A percentile compares a stretch with the other conserved stretches of the same genome.
phyloP scores from a whole-genome alignment of 2,329 filamentous ascomycete species.

The Mycosphaerella sp. region DNA sequence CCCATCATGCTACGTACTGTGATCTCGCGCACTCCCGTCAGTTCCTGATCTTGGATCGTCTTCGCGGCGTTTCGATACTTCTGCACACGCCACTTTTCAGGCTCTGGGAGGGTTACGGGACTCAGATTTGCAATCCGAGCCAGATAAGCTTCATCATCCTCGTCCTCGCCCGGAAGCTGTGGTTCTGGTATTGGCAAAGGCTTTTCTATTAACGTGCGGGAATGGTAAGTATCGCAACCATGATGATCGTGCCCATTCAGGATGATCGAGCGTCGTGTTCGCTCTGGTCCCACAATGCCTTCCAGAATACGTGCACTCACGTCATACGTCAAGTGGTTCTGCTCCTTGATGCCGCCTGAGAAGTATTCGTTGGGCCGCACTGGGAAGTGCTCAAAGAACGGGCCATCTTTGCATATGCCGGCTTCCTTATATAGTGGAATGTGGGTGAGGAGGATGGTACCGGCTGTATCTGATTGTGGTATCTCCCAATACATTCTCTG shows the following conservation, averaged over 20 bases:
- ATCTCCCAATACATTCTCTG: slow-evolving; percentile 15
- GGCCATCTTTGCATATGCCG: slow-evolving; percentile 77
- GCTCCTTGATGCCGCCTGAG: slow-evolving; percentile 70
- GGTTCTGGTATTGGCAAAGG: not conserved
- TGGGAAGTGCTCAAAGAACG: slow-evolving; percentile 73
- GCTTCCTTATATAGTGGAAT: slow-evolving; percentile 79
- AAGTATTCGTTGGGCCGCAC: slow-evolving; percentile 41
- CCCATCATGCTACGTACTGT: slow-evolving; percentile 99
- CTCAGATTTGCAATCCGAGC: not conserved
- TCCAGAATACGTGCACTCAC: slow-evolving; percentile 68
- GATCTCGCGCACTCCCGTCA: slow-evolving; percentile 71
- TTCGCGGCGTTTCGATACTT: slow-evolving; percentile 14
- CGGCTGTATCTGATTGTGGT: slow-evolving; percentile 42
- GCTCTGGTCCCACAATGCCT: slow-evolving; percentile 73
- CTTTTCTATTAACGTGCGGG: slow-evolving; percentile 3
- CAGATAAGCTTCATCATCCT: not conserved
- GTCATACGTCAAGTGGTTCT: slow-evolving; percentile 76
- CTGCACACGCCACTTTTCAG: slow-evolving; percentile 22
- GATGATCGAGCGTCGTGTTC: slow-evolving; percentile 67
- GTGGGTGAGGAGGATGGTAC: slow-evolving; percentile 84
- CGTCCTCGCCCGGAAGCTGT: not conserved
- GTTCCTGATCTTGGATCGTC: slow-evolving; percentile 4
- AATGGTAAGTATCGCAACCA: slow-evolving; percentile 82
- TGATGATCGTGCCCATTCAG: slow-evolving; percentile 93
- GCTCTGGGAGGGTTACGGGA: not conserved